These are phyloP conservation scores for Cladosporium sp. DNA, from an alignment of 2,329 filamentous ascomycete species.

Conservation along the genomic window DNA sequence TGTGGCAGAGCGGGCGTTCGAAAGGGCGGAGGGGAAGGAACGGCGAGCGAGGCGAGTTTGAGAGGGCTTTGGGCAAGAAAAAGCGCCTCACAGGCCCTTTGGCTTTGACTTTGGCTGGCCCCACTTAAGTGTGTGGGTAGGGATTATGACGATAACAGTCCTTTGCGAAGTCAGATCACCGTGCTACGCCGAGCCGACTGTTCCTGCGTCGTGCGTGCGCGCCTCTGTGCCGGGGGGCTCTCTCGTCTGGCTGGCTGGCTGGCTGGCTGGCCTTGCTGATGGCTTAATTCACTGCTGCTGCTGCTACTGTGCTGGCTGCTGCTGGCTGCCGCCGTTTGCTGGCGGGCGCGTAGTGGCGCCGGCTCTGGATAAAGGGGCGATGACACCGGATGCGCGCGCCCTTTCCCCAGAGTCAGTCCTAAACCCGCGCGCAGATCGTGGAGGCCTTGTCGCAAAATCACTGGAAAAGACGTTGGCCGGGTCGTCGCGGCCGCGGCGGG, in stretches of 20 bases:
- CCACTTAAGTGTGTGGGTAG: slow-evolving; percentile 2
- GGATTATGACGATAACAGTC: slow-evolving; percentile 4
- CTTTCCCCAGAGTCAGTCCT: slow-evolving; percentile 9
- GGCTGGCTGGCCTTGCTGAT: too few species aligned
- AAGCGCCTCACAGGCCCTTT: not conserved
- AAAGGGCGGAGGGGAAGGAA: not conserved
- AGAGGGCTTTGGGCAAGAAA: not conserved
- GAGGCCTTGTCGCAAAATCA: slow-evolving; percentile 1
- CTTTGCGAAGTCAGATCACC: not conserved
- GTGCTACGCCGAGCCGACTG: slow-evolving; percentile 1
- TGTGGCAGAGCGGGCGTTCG: not conserved
- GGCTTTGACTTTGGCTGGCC: not conserved
- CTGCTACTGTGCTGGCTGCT: too few species aligned
- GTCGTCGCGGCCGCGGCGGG: not conserved
- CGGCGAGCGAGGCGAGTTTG: not conserved
- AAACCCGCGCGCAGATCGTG: slow-evolving; percentile 7
- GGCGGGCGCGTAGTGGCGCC: too few species aligned
- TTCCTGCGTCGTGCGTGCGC: slow-evolving; percentile 12
- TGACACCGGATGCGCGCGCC: slow-evolving; percentile 1
- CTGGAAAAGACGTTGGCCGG: not conserved
- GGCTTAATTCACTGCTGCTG: too few species aligned
- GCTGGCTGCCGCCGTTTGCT: too few species aligned
- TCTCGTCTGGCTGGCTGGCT: too few species aligned
- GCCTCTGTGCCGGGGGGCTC: not conserved
- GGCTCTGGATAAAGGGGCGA: not conserved